A percentile compares a stretch with the other conserved stretches of the same genome.
Conservation (phyloP, 768 basidiomycete genomes). For the Collybia sp. region DNA sequence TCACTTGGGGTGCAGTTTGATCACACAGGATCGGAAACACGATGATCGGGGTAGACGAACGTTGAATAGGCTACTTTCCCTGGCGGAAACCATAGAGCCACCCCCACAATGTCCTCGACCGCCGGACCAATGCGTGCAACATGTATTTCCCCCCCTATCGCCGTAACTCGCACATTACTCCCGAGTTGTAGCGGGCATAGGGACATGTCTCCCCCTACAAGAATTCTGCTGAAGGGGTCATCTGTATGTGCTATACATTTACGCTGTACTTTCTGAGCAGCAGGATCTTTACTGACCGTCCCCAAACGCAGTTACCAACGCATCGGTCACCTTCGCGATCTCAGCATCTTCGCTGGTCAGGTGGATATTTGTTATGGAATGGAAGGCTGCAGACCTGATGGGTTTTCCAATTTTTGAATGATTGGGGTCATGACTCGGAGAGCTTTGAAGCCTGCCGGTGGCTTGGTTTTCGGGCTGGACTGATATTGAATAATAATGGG, state of each 20-base stretch:
- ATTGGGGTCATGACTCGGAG: neutral
- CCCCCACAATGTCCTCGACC: slow-evolving; percentile 21
- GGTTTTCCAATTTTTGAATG: neutral
- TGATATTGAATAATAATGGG: too few species aligned
- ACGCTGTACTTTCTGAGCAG: neutral
- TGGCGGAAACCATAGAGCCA: slow-evolving; percentile 25
- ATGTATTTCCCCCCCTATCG: slow-evolving; percentile 22
- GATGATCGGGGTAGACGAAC: slow-evolving; percentile 7
- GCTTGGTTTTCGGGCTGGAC: too few species aligned
- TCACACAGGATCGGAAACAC: neutral
- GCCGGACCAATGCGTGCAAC: slow-evolving; percentile 16
- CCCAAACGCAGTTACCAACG: neutral
- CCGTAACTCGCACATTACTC: slow-evolving; percentile 13
- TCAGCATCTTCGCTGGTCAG: neutral
- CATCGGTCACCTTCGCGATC: neutral
- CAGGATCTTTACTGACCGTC: neutral
- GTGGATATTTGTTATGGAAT: neutral
- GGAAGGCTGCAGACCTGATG: neutral
- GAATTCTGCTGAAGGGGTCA: slow-evolving; percentile 8
- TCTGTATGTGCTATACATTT: neutral
- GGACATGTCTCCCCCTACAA: slow-evolving; percentile 14
- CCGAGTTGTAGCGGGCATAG: slow-evolving; percentile 11
- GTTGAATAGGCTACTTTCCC: slow-evolving; percentile 17
- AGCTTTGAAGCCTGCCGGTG: neutral
- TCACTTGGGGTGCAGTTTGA: slow-evolving; percentile 8